These are phyloP conservation scores for Candida boleticola DNA, from an alignment of 805 yeast species.

Conservation along the genomic window DNA sequence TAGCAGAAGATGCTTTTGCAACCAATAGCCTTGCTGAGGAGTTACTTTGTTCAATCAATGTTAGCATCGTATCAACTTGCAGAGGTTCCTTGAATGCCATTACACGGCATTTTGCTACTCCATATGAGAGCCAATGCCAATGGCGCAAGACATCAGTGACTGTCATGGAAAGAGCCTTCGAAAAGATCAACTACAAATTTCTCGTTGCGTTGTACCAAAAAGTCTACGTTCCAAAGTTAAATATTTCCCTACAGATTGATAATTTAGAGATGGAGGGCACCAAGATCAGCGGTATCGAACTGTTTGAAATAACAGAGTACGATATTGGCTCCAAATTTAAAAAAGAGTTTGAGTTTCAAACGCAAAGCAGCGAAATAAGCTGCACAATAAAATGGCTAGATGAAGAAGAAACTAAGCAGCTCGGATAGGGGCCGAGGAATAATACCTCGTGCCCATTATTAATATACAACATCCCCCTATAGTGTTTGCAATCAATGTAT, in stretches of 20 bases:
- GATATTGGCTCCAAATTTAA: neutral
- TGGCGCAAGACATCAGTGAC: neutral
- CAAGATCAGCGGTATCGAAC: neutral
- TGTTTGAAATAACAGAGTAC: neutral
- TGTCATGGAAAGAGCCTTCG: neutral
- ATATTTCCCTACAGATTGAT: neutral
- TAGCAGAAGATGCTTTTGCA: too few species aligned
- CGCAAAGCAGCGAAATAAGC: neutral
- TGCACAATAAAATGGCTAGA: neutral
- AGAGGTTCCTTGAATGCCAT: neutral
- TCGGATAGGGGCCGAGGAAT: too few species aligned
- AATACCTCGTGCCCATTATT: too few species aligned
- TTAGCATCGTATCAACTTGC: too few species aligned
- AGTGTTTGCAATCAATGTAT: too few species aligned
- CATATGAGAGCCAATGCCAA: neutral
- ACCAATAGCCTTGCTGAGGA: too few species aligned
- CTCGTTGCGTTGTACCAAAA: neutral
- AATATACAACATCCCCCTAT: too few species aligned
- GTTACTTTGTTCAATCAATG: too few species aligned
- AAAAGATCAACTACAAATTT: neutral
- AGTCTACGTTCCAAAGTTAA: conserved; percentile 1
- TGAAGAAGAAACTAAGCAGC: neutral
- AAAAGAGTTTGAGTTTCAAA: neutral
- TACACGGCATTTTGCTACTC: neutral
- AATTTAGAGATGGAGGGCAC: neutral